phyloP scores from a whole-genome alignment of 225 moss, liverwort and hornwort species.

The Sphagnum contortum region DNA sequence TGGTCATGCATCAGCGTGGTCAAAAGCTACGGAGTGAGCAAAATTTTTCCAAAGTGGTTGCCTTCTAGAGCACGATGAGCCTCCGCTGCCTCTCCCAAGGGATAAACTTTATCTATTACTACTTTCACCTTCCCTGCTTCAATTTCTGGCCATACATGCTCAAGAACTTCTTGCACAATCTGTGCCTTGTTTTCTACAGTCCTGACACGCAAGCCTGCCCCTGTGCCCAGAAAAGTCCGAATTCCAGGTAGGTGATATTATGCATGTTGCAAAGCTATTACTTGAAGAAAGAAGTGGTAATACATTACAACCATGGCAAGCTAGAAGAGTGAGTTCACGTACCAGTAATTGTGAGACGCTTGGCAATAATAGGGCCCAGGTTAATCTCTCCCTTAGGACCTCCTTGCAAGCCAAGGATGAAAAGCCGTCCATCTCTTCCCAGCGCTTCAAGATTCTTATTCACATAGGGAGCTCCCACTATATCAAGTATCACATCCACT shows the following conservation, averaged over 20 bases:
- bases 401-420: conserved; percentile 62
- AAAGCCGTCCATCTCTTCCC: conserved; percentile 60
- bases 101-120: conserved; percentile 27
- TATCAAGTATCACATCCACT: conserved; percentile 86
- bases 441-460: conserved; percentile 64
- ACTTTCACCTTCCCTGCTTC: conserved; percentile 58
- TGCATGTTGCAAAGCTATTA: neutral
- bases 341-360: conserved; percentile 65
- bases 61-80: conserved; percentile 63
- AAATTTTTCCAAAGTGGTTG: conserved; percentile 69
- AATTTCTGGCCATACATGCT: conserved; percentile 76
- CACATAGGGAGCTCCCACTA: conserved; percentile 66
- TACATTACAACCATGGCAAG: neutral
- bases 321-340: conserved; percentile 2
- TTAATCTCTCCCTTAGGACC: conserved; percentile 42
- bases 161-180: conserved; percentile 60
- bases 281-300: too few species aligned
- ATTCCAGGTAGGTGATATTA: neutral
- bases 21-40: conserved; percentile 15
- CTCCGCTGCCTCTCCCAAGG: conserved; percentile 50
- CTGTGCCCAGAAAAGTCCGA: conserved; percentile 11
- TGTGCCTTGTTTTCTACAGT: conserved; percentile 57
- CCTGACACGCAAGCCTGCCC: conserved; percentile 47
- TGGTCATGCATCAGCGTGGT: too few species aligned
- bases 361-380: conserved; percentile 33